Conservation (phyloP, 1,284 basidiomycete species). For the Ganoderma lucidum region DNA sequence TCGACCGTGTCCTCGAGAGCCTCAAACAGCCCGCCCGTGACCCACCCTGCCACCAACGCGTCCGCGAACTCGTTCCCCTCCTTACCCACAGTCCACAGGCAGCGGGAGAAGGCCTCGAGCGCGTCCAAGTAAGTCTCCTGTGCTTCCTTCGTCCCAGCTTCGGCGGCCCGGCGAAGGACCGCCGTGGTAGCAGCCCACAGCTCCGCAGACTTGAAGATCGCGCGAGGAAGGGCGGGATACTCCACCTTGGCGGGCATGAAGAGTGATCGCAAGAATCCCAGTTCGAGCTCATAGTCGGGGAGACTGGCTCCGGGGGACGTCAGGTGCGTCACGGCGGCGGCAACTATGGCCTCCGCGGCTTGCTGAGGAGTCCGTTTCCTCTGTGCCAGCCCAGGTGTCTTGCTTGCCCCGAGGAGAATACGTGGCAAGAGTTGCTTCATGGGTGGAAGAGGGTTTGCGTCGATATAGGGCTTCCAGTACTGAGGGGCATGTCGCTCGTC, state of each 20-base stretch:
- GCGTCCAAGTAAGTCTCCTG: conserved; percentile 6
- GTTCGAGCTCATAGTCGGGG: conserved; percentile 8
- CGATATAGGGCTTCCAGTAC: conserved; percentile 3
- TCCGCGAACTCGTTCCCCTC: conserved; percentile 9
- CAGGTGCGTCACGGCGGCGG: conserved; percentile 10
- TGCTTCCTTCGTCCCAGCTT: conserved; percentile 10
- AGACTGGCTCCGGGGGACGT: not conserved
- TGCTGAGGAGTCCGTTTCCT: conserved; percentile 19
- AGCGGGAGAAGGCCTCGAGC: conserved; percentile 4
- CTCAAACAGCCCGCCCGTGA: conserved; percentile 11
- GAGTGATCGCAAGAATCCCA: conserved; percentile 6
- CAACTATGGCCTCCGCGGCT: conserved; percentile 14
- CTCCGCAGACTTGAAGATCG: conserved; percentile 14
- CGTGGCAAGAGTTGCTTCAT: conserved; percentile 10
- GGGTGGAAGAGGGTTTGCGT: conserved; percentile 6
- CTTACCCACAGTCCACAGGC: not conserved
- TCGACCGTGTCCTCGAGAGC: conserved; percentile 12
- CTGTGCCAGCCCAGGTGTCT: not conserved
- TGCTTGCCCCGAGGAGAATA: conserved; percentile 18
- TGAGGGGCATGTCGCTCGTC: not conserved
- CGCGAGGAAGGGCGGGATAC: conserved; percentile 11
- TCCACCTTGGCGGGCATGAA: not conserved
- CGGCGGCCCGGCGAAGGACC: conserved; percentile 11
- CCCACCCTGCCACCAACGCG: conserved; percentile 9
- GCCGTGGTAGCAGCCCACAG: conserved; percentile 6